Evolutionary conservation across 306 rosid species (phyloP).

Genomic region (Lablab purpureus): DNA sequence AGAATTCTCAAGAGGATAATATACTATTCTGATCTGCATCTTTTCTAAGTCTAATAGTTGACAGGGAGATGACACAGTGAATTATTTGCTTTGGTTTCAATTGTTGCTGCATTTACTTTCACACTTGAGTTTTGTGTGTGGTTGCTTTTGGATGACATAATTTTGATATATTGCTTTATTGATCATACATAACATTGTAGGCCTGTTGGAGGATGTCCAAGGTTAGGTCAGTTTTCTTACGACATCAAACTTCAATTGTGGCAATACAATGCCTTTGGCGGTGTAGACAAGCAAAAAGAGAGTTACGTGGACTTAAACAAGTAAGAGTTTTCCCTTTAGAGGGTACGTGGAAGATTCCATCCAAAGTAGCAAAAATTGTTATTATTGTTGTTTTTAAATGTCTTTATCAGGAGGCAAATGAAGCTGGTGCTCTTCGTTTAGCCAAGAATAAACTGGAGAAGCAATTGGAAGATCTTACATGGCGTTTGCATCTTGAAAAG

Average conservation of each 20-base stretch:
- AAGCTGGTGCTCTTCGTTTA: constrained; percentile 93
- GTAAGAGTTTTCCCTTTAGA: constrained; percentile 48
- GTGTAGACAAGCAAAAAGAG: constrained; percentile 81
- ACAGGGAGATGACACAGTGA: constrained; percentile 8
- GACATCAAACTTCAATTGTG: constrained; percentile 65
- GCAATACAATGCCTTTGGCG: constrained; percentile 95
- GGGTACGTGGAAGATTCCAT: constrained; percentile 1
- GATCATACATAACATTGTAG: constrained; percentile 53
- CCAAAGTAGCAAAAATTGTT: constrained; percentile 28
- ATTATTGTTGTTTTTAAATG: constrained; percentile 1
- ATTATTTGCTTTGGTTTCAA: constrained; percentile 18
- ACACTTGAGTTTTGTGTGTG: background rate
- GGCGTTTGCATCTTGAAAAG: constrained; percentile 97
- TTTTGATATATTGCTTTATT: constrained; percentile 34
- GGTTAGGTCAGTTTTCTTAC: constrained; percentile 69
- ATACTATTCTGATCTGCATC: no score
- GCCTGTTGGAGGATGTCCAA: constrained; percentile 87
- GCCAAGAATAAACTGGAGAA: constrained; percentile 96
- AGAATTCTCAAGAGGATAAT: no score
- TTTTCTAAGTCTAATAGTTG: background rate
- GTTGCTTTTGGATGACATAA: constrained; percentile 31
- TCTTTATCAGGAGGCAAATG: constrained; percentile 88
- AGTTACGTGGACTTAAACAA: constrained; percentile 75
- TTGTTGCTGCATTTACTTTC: constrained; percentile 21
- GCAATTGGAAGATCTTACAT: constrained; percentile 91